Evolutionary conservation across 73 alveolate species (phyloP), one percentile per base, ranked within the genome.

Genomic region (Stentor roeselii): DNA sequence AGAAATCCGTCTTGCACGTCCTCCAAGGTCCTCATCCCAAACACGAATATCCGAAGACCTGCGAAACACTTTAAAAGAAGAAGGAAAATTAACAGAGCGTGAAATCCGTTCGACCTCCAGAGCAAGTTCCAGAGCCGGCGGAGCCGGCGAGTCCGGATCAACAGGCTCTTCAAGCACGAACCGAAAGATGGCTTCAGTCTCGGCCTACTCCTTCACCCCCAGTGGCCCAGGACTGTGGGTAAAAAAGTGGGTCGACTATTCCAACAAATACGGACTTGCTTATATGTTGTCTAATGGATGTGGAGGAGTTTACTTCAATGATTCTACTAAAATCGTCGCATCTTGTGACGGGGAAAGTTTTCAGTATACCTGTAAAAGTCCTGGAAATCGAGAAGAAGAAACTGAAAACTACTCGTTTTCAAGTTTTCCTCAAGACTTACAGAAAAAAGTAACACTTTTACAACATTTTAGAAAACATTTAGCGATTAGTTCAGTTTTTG

Each of bases 201-300:
- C n/a, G n/a, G n/a, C n/a, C n/a, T n/a, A n/a, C n/a, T n/a, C n/a
- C n/a, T n/a, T n/a, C n/a, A n/a, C n/a, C n/a, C n/a, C n/a, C n/a
- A n/a, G n/a, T n/a, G 86, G 88, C 84, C 82, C 95, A 35, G 96
- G 91, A 58, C 91, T 93, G 14, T 93, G 93, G 92, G 96, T 90
- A 6, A 90, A 85, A 87, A 93, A 93, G 83, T 90, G 98, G 98
- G 93, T 93, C 14, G 97, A 92, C 83, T 92, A 92, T 83, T 87
- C 94, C 42, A 77, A 93, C 3, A 92, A 92, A 82, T 92, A 92
- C 84, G 97, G 97, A 1, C 85, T 92, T 0, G 97, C 95, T 21
- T 92, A 92, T 78, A 74, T 87, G 42, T 91, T 92, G 21, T 90
- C 94, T 31, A 92, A 92, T 76, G 87, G 86, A 31, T 87, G 90